phyloP scores from a whole-genome alignment of 306 rosid genomes.

The Prunus fruticosa region DNA sequence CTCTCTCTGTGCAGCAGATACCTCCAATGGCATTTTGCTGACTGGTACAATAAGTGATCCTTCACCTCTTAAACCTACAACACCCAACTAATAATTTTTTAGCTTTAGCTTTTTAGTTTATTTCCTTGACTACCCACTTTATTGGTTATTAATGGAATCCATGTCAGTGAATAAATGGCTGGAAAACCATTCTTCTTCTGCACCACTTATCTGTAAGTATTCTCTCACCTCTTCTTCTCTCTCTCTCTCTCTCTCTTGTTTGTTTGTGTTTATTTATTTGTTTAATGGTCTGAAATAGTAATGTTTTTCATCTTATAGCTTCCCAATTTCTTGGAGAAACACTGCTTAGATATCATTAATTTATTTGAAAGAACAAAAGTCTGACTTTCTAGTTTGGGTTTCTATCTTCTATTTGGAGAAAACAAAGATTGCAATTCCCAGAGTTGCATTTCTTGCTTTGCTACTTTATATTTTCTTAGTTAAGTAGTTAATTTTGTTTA shows the following conservation, averaged over 20 bases:
- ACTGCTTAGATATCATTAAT: conserved; percentile 10
- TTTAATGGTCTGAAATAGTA: conserved; percentile 18
- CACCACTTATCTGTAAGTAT: conserved; percentile 26
- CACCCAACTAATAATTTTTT: conserved; percentile 15
- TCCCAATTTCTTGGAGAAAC: conserved; percentile 39
- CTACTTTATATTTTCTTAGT: background rate
- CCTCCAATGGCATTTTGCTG: conserved; percentile 40
- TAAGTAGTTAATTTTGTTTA: background rate
- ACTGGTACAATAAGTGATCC: conserved; percentile 48
- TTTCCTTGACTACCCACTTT: conserved; percentile 30
- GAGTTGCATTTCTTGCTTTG: conserved; percentile 1
- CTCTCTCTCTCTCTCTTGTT: conserved; percentile 6
- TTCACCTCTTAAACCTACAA: conserved; percentile 31
- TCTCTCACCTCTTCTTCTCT: background rate
- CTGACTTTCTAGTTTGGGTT: conserved; percentile 25
- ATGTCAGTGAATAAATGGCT: conserved; percentile 57
- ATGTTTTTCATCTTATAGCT: conserved; percentile 20
- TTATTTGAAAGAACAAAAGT: conserved; percentile 12
- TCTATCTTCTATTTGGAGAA: background rate
- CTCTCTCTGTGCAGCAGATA: conserved; percentile 26
- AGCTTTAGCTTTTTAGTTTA: background rate
- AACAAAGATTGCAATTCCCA: conserved; percentile 5
- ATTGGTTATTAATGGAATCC: conserved; percentile 57
- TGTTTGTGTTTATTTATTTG: conserved; percentile 15
- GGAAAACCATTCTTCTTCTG: conserved; percentile 35